phyloP scores from a whole-genome alignment of 176 grass and related monocot species.

The Tillandsia fasciculata region DNA sequence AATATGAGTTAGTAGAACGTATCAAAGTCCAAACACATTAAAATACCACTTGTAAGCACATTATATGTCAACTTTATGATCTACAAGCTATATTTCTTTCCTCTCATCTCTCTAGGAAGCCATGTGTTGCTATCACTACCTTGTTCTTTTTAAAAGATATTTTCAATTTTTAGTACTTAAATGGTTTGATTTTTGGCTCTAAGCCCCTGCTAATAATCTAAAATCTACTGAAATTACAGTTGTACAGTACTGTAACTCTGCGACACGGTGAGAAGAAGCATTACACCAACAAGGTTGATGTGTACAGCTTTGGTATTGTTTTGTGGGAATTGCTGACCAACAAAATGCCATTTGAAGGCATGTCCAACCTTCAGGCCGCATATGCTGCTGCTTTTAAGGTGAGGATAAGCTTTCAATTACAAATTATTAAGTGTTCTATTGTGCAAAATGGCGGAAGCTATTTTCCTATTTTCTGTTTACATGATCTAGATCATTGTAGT shows the following conservation, averaged over 20 bases:
- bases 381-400: slow-evolving; percentile 99
- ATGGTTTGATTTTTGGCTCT: not conserved
- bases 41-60: too few species aligned
- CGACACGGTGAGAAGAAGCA: slow-evolving; percentile 95
- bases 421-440: not conserved
- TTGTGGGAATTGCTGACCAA: slow-evolving; percentile 95
- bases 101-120: not conserved
- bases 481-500: too few species aligned
- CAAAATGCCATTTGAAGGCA: slow-evolving; percentile 98
- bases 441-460: not conserved
- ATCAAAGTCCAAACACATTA: too few species aligned
- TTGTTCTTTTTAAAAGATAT: not conserved
- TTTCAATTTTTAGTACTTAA: not conserved
- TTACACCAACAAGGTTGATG: slow-evolving; percentile 99
- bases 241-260: slow-evolving; percentile 97
- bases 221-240: slow-evolving; percentile 26
- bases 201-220: not conserved
- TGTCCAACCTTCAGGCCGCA: slow-evolving; percentile 97
- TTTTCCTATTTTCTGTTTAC: not conserved
- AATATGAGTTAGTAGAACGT: too few species aligned
- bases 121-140: not conserved
- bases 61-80: not conserved
- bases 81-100: not conserved
- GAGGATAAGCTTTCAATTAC: not conserved
- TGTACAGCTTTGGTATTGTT: slow-evolving; percentile 99